phyloP scores from a whole-genome alignment of 495 filamentous ascomycete genomes.

The Hypoxylon trugodes region DNA sequence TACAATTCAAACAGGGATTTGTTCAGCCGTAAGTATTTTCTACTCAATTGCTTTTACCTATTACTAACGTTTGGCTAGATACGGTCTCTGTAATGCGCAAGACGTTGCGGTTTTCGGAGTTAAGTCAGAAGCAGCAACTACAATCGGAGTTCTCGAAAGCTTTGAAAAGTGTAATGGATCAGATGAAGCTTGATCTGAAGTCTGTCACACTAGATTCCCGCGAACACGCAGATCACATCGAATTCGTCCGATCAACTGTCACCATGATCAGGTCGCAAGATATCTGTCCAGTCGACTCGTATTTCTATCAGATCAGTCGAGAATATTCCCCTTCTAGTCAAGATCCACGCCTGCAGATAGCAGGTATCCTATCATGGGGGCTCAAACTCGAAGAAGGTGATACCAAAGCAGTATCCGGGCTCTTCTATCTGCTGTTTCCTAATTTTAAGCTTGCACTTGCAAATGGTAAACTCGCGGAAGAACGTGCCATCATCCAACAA shows the following conservation, averaged over 20 bases:
- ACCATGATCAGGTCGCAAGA: slow-evolving; percentile 57
- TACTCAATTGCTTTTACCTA: neutral
- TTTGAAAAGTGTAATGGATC: slow-evolving; percentile 55
- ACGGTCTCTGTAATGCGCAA: slow-evolving; percentile 54
- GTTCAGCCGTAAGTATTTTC: slow-evolving; percentile 44
- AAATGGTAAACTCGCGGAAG: slow-evolving; percentile 49
- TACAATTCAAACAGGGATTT: slow-evolving; percentile 53
- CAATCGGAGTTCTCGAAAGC: slow-evolving; percentile 47
- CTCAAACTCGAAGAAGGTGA: slow-evolving; percentile 55
- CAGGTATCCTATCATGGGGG: slow-evolving; percentile 59
- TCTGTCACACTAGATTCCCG: slow-evolving; percentile 36
- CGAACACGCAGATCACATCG: slow-evolving; percentile 52
- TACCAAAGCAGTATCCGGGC: slow-evolving; percentile 49
- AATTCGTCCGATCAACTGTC: slow-evolving; percentile 55
- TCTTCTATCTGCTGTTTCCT: slow-evolving; percentile 61
- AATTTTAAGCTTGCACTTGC: slow-evolving; percentile 59
- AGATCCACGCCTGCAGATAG: slow-evolving; percentile 58
- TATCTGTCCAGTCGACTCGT: slow-evolving; percentile 54
- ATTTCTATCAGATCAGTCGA: slow-evolving; percentile 56
- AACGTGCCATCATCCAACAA: slow-evolving; percentile 49
- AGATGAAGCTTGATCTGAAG: slow-evolving; percentile 56
- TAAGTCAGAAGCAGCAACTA: slow-evolving; percentile 31
- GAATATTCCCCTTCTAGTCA: slow-evolving; percentile 59
- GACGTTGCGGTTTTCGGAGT: slow-evolving; percentile 40
- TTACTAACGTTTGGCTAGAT: slow-evolving; percentile 31